Percentiles rank a stretch among this genome's conserved stretches.
phyloP scores from a whole-genome alignment of 495 filamentous ascomycete species.

The Tuber melanosporum region DNA sequence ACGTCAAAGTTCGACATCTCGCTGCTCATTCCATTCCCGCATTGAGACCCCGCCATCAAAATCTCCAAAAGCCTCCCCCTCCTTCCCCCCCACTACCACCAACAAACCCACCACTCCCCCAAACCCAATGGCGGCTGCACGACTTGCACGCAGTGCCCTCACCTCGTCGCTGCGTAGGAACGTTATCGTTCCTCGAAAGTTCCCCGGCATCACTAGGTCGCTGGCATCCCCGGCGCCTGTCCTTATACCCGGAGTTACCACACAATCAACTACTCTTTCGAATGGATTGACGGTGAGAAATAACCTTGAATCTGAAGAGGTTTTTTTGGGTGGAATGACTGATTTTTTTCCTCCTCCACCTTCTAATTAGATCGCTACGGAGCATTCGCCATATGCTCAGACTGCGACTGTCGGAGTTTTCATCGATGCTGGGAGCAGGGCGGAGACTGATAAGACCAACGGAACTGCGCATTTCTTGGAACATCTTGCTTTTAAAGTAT shows the following conservation, averaged over 20 bases:
- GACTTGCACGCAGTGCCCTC: conserved; percentile 37
- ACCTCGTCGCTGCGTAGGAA: conserved; percentile 32
- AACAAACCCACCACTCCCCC: conserved; percentile 20
- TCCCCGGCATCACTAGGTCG: conserved; percentile 36
- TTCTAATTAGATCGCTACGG: conserved; percentile 74
- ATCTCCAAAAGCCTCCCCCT: conserved; percentile 2
- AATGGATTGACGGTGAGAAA: conserved; percentile 89
- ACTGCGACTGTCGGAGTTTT: conserved; percentile 97
- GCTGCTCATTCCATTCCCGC: background rate
- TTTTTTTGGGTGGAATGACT: background rate
- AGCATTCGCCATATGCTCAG: conserved; percentile 96
- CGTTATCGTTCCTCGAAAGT: conserved; percentile 29
- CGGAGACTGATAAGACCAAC: conserved; percentile 97
- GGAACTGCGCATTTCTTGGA: conserved; percentile 99
- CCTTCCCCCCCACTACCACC: conserved; percentile 8
- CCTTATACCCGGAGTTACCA: conserved; percentile 54
- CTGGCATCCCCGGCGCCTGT: conserved; percentile 32
- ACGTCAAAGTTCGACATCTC: background rate
- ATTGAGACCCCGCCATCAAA: conserved; percentile 14
- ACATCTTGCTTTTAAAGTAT: conserved; percentile 98
- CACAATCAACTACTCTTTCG: conserved; percentile 87
- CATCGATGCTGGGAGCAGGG: conserved; percentile 97
- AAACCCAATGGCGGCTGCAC: conserved; percentile 41
- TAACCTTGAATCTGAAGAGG: conserved; percentile 12
- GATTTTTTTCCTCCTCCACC: background rate